phyloP scores from a whole-genome alignment of 2,329 filamentous ascomycete species.

The Colletotrichum nymphaeae region DNA sequence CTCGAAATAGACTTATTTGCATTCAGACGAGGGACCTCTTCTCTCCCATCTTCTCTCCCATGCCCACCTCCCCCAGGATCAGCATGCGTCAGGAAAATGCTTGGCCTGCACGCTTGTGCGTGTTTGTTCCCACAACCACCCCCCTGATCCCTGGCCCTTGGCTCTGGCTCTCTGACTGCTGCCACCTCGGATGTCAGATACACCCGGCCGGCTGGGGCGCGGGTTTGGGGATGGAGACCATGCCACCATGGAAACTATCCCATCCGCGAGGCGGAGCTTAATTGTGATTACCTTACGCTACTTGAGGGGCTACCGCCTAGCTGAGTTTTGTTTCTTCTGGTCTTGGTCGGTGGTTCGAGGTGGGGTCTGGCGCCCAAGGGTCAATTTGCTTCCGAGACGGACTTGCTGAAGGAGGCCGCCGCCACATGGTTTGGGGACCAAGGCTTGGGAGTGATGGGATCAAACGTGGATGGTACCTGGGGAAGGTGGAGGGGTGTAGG shows the following conservation, averaged over 20 bases:
- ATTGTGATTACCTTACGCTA: not conserved
- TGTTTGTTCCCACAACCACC: not conserved
- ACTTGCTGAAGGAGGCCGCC: not conserved
- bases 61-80: not conserved
- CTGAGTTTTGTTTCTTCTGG: not conserved
- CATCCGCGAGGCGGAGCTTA: conserved; percentile 13
- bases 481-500: too few relatives aligned
- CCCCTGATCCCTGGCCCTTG: not conserved
- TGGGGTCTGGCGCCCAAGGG: not conserved
- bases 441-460: not conserved
- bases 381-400: not conserved
- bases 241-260: conserved; percentile 3
- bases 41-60: not conserved
- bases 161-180: not conserved
- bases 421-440: not conserved
- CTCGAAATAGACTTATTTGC: not conserved
- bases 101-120: conserved; percentile 1
- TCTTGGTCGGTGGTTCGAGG: not conserved
- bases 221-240: not conserved
- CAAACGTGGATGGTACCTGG: not conserved
- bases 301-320: not conserved
- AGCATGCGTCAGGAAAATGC: not conserved
- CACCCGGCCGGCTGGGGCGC: not conserved
- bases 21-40: not conserved
- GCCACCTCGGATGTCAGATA: conserved; percentile 30